Base-by-base conservation (phyloP, 148 eudicot species). In the Vaccinium macrocarpon region DNA sequence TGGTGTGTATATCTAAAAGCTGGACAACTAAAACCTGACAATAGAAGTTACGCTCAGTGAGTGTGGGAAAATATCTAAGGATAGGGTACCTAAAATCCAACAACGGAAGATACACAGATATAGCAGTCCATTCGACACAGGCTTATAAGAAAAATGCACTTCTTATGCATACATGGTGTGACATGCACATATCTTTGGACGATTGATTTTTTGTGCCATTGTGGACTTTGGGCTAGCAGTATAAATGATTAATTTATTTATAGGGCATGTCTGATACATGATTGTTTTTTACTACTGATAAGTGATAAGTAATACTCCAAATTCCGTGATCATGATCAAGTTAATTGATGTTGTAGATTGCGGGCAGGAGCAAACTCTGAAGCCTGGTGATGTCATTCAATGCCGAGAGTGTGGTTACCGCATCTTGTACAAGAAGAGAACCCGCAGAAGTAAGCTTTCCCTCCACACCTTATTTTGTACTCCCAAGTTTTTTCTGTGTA, bases 361-460 rank as follows among this genome's bases (percentile, higher is more conserved):
- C 77, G 98, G 95, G 38, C 95, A 93, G 80, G 98, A 95, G 87
- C 93, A 95, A 73, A 95, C 95, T 2, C 79, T 95, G 88, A 95
- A 95, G 88, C 82, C 92, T 7, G 93, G 94, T 49, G 98, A 95
- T 79, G 97, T 94, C 59, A 95, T 95, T 71, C 97, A 95, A 83
- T 95, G 98, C 86, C 91, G 97, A 16, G 97, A 95, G 85, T 95
- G 98, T 38, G 97, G 95, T 25, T 93, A 93, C 62, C 95, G 94
- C 61, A 93, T 95, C 82, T 91, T 95, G 10, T 95, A 93, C 93
- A 95, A 95, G 90, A 95, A 95, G 87, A 89, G 97, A 51, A 95
- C 97, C 79, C 94, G 94, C 76, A 85, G 95, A 90, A 93, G 98
- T 95, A 92, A 71, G 90, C 50, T 76, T 13, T n/a, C 23, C 76